Evolutionary conservation across 1,284 basidiomycete genomes (phyloP).

Genomic region (Polyporus tsugae): DNA sequence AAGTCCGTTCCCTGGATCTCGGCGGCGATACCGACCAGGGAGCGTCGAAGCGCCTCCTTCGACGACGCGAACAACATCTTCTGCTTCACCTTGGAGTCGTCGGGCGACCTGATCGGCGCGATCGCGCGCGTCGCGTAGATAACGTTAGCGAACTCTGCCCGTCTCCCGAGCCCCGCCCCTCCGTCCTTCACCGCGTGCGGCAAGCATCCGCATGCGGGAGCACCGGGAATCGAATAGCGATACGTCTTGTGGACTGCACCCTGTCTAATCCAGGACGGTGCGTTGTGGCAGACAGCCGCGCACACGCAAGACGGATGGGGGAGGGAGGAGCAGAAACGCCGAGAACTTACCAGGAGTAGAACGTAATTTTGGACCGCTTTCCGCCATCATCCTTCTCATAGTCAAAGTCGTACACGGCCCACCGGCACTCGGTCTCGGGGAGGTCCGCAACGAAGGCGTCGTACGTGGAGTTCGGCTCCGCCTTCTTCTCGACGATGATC

Average conservation of each 20-base stretch:
- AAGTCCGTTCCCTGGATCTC: slow-evolving; percentile 93
- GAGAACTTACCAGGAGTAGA: slow-evolving; percentile 81
- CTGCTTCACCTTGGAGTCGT: slow-evolving; percentile 85
- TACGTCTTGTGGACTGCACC: not conserved
- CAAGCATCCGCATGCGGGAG: not conserved
- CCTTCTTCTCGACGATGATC: slow-evolving; percentile 78
- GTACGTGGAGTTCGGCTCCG: slow-evolving; percentile 58
- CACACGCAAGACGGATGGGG: not conserved
- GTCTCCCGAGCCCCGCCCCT: too few species aligned
- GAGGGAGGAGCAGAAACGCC: not conserved
- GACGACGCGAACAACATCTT: slow-evolving; percentile 98
- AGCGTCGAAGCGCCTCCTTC: slow-evolving; percentile 83
- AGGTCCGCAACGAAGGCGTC: slow-evolving; percentile 83
- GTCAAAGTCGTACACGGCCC: slow-evolving; percentile 94
- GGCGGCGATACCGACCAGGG: slow-evolving; percentile 74
- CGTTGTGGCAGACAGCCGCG: not conserved
- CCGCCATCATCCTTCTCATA: slow-evolving; percentile 84
- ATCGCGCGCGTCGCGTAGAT: slow-evolving; percentile 32
- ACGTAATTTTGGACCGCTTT: slow-evolving; percentile 91
- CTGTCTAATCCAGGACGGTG: not conserved
- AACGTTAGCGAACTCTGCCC: slow-evolving; percentile 28
- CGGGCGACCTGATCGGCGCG: slow-evolving; percentile 77
- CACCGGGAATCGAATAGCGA: not conserved
- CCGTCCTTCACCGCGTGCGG: not conserved
- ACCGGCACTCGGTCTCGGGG: slow-evolving; percentile 83